These are phyloP conservation scores for Aspergillus calidoustus DNA, from an alignment of 2,329 filamentous ascomycete genomes.

Conservation along the genomic window DNA sequence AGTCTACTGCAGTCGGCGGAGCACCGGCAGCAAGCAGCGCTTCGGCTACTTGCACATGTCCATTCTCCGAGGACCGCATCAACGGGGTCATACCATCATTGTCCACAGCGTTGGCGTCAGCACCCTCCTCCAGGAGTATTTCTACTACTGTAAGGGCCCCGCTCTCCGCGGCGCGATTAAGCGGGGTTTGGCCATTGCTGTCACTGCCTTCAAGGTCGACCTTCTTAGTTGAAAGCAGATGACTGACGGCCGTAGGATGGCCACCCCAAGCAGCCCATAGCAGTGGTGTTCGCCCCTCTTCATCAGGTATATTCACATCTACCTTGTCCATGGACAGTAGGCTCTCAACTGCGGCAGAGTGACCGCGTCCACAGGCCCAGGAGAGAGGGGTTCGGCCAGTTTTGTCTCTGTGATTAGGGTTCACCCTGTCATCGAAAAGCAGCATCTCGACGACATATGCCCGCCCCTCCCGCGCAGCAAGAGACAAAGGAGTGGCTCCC, in stretches of 20 bases:
- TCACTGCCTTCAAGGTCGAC: conserved; percentile 4
- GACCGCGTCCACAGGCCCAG: conserved; percentile 1
- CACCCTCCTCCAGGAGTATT: background rate
- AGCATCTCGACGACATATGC: background rate
- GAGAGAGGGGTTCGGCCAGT: conserved; percentile 8
- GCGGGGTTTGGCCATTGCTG: conserved; percentile 1
- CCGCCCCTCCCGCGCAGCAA: conserved; percentile 1
- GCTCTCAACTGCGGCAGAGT: background rate
- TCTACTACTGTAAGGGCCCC: conserved; percentile 4
- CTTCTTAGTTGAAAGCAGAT: background rate
- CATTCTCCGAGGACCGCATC: conserved; percentile 1
- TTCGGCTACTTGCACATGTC: conserved; percentile 5
- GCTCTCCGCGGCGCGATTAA: conserved; percentile 4
- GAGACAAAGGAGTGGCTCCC: background rate
- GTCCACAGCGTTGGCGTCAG: conserved; percentile 4
- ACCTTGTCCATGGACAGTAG: conserved; percentile 3
- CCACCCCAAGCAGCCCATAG: conserved; percentile 5
- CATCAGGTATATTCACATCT: conserved; percentile 1
- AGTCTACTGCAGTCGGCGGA: background rate
- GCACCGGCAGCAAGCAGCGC: background rate
- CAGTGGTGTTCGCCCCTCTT: conserved; percentile 5
- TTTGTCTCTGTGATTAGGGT: background rate
- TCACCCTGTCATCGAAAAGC: background rate
- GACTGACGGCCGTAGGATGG: background rate
- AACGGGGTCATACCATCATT: conserved; percentile 5